phyloP scores from a whole-genome alignment of 257 asterid genomes.

The Penstemon eatonii region DNA sequence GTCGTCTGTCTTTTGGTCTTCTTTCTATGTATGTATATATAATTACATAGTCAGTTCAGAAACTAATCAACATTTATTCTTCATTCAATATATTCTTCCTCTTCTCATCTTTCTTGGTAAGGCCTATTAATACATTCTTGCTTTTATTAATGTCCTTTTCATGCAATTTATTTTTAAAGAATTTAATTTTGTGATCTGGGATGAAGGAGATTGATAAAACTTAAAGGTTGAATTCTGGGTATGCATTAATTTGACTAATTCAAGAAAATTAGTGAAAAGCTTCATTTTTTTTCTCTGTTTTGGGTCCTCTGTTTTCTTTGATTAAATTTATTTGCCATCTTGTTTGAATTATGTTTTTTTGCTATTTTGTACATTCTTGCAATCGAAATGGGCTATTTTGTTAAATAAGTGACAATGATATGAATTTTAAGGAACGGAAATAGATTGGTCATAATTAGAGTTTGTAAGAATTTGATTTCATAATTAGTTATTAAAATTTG shows the following conservation, averaged over 20 bases:
- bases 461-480: conserved; percentile 1
- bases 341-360: background rate
- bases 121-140: conserved; percentile 3
- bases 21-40: background rate
- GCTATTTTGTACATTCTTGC: background rate
- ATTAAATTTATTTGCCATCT: conserved; percentile 16
- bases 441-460: background rate
- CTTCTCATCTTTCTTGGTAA: background rate
- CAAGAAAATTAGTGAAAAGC: conserved; percentile 8
- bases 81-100: background rate
- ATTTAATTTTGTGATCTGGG: conserved; percentile 13
- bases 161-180: conserved; percentile 13
- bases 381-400: too few relatives aligned
- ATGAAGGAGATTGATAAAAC: background rate
- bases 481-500: conserved; percentile 1
- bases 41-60: background rate
- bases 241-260: background rate
- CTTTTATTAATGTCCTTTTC: background rate
- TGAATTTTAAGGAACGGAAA: too few relatives aligned
- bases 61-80: conserved; percentile 18
- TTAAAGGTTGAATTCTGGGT: conserved; percentile 4
- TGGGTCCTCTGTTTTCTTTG: conserved; percentile 15
- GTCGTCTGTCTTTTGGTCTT: conserved; percentile 21
- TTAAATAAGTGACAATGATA: too few relatives aligned
- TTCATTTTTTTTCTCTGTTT: background rate